A percentile compares a stretch with the other conserved stretches of the same genome.
These are phyloP conservation scores for Fusarium oligoseptatum DNA, from an alignment of 2,329 filamentous ascomycete species.

Conservation along the genomic window DNA sequence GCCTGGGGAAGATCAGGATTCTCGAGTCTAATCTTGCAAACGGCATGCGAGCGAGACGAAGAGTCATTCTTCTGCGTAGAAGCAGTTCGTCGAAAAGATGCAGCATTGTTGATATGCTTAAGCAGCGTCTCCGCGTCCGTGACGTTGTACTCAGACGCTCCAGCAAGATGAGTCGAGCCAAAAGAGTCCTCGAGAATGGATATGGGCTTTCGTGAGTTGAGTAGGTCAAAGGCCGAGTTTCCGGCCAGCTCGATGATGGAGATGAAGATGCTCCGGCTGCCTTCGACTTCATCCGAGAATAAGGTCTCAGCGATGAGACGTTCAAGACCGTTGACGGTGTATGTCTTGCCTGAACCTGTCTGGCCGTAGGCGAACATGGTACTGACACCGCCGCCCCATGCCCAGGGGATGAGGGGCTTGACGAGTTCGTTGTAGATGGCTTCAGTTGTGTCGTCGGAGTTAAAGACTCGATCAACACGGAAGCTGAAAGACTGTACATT, in stretches of 20 bases:
- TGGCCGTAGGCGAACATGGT: conserved; percentile 65
- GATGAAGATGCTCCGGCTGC: conserved; percentile 50
- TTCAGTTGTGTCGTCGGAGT: conserved; percentile 51
- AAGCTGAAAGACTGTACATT: conserved; percentile 50
- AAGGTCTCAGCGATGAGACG: conserved; percentile 55
- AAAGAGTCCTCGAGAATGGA: conserved; percentile 61
- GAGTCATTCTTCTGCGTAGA: conserved; percentile 60
- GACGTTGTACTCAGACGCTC: conserved; percentile 56
- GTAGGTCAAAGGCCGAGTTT: conserved; percentile 54
- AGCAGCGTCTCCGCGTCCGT: conserved; percentile 47
- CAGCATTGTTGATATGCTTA: conserved; percentile 53
- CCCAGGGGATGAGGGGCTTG: conserved; percentile 58
- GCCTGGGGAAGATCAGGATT: conserved; percentile 44
- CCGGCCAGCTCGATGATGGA: conserved; percentile 57
- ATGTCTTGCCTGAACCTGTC: conserved; percentile 64
- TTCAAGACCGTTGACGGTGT: conserved; percentile 58
- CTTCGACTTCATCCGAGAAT: conserved; percentile 44
- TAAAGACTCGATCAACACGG: conserved; percentile 54
- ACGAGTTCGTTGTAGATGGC: conserved; percentile 58
- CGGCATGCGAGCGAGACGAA: conserved; percentile 63
- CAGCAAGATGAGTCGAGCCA: conserved; percentile 59
- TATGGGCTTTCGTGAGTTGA: conserved; percentile 57
- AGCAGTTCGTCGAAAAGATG: conserved; percentile 57
- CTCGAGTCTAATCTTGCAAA: conserved; percentile 61
- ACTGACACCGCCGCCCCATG: conserved; percentile 60